Conservation (phyloP, 108 stramenopile species). For the Pseudonitzschia multistriata region DNA sequence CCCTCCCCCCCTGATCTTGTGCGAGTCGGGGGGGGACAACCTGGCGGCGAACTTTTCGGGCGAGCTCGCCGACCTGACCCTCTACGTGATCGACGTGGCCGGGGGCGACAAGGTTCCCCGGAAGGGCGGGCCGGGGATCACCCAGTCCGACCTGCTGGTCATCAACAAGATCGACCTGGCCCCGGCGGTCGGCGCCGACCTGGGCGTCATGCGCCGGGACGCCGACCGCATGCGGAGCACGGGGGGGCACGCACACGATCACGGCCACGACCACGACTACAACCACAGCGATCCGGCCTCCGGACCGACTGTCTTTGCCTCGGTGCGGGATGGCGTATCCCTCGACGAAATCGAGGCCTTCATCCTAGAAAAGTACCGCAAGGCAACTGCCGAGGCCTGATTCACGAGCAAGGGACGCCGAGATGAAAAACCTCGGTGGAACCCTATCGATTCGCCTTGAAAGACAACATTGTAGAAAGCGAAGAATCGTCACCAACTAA, state of each 20-base stretch:
- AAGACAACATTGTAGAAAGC: no score
- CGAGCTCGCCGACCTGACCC: constrained; percentile 95
- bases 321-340: constrained; percentile 82
- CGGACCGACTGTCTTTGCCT: constrained; percentile 93
- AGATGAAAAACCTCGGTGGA: no score
- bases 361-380: constrained; percentile 52
- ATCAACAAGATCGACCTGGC: constrained; percentile 99
- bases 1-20: constrained; percentile 66
- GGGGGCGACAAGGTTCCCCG: constrained; percentile 98
- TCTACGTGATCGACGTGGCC: constrained; percentile 99
- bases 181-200: constrained; percentile 92
- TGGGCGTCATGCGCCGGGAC: constrained; percentile 93
- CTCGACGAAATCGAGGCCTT: constrained; percentile 69
- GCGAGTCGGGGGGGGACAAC: constrained; percentile 98
- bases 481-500: no score
- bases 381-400: constrained; percentile 10
- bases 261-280: constrained; percentile 13
- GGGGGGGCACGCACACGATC: not conserved
- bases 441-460: no score
- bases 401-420: no score
- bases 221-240: constrained; percentile 77
- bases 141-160: constrained; percentile 92
- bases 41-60: constrained; percentile 94
- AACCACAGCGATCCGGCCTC: not conserved
- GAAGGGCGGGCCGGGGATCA: constrained; percentile 98